A percentile compares a stretch with the other conserved stretches of the same genome.
Conservation (phyloP, 1,284 basidiomycete genomes). For the Volvariella volvacea region DNA sequence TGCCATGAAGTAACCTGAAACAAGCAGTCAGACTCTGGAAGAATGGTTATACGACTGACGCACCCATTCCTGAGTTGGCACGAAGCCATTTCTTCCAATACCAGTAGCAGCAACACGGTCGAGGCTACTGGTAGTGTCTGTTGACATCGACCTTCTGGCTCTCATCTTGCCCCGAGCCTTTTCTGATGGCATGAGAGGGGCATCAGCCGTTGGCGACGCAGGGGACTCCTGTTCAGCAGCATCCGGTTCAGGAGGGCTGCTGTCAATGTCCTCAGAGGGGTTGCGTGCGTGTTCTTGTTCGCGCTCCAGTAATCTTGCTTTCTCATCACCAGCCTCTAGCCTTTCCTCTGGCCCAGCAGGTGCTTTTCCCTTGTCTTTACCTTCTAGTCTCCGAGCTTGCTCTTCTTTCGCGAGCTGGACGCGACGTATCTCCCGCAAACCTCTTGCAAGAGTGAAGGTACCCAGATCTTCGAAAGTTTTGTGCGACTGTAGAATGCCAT, state of each 20-base stretch:
- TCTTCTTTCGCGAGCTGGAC: slow-evolving; percentile 70
- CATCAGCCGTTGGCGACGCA: neutral
- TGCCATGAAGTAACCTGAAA: slow-evolving; percentile 77
- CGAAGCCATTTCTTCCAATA: slow-evolving; percentile 82
- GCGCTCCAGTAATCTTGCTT: slow-evolving; percentile 43
- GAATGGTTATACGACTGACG: slow-evolving; percentile 22
- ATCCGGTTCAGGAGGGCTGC: slow-evolving; percentile 8
- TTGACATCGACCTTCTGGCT: slow-evolving; percentile 53
- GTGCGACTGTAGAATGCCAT: slow-evolving; percentile 79
- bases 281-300: slow-evolving; percentile 12
- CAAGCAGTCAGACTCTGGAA: slow-evolving; percentile 3
- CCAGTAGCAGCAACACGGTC: slow-evolving; percentile 59
- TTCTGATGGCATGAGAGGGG: slow-evolving; percentile 48
- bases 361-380: slow-evolving; percentile 28
- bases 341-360: slow-evolving; percentile 23
- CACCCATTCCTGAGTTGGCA: slow-evolving; percentile 94
- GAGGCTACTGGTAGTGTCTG: slow-evolving; percentile 51
- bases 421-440: slow-evolving; percentile 78
- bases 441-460: slow-evolving; percentile 79
- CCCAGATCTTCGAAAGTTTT: slow-evolving; percentile 83
- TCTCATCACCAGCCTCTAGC: slow-evolving; percentile 48
- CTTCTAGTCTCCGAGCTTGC: slow-evolving; percentile 35
- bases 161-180: slow-evolving; percentile 88
- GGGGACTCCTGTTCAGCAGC: slow-evolving; percentile 3
- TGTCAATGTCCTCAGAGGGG: slow-evolving; percentile 13